Conservation (phyloP, 2,329 filamentous ascomycete species). For the Fusarium brevicatenulatum region DNA sequence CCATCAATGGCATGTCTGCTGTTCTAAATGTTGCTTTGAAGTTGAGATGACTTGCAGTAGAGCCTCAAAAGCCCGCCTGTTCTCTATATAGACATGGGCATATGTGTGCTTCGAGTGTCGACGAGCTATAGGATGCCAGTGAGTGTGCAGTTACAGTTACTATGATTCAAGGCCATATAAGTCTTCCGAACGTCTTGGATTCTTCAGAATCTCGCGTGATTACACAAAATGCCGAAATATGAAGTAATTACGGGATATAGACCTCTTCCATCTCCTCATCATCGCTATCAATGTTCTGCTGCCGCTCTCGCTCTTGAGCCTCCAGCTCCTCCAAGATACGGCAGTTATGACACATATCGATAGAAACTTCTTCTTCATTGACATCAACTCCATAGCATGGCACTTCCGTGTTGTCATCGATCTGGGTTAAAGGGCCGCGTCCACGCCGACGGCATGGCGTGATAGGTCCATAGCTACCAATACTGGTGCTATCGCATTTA, state of each 20-base stretch:
- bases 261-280: background rate
- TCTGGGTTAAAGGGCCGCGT: background rate
- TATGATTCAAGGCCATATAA: no score
- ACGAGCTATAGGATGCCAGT: no score
- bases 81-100: no score
- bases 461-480: background rate
- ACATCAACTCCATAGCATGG: background rate
- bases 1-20: rapidly evolving
- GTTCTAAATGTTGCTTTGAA: no score
- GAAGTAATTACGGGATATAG: background rate
- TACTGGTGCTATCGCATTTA: rapidly evolving
- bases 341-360: background rate
- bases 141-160: no score
- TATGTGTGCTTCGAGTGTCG: no score
- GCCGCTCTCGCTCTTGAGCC: background rate
- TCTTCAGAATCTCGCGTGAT: no score
- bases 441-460: background rate
- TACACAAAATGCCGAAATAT: no score
- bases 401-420: background rate
- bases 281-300: background rate
- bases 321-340: background rate
- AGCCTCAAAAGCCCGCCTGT: no score
- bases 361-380: no score
- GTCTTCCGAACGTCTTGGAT: no score
- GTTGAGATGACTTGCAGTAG: rapidly evolving